phyloP scores from a whole-genome alignment of 768 basidiomycete genomes.

The Xanthoconium purpureum region DNA sequence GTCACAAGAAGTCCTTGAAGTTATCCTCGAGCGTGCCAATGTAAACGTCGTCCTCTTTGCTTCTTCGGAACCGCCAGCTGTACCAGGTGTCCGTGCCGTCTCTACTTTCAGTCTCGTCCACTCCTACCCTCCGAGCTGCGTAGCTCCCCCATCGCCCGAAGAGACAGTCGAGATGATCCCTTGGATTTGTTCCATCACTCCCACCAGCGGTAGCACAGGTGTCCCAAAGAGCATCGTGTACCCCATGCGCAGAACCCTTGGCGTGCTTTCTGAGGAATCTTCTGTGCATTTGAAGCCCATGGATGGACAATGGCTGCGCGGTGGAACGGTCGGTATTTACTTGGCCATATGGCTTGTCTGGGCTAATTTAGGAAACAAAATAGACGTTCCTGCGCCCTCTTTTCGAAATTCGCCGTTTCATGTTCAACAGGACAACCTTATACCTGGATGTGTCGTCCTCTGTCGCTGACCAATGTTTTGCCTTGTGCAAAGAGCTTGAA shows the following conservation, averaged over 20 bases:
- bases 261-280: constrained; percentile 13
- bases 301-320: constrained; percentile 18
- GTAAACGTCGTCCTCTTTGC: constrained; percentile 24
- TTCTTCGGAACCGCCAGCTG: constrained; percentile 8
- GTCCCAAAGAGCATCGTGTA: constrained; percentile 17
- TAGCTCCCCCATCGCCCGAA: constrained; percentile 9
- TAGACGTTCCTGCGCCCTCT: constrained; percentile 16
- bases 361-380: neutral
- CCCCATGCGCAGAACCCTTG: constrained; percentile 14
- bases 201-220: constrained; percentile 27
- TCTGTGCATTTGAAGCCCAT: constrained; percentile 5
- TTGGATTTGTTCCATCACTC: constrained; percentile 10
- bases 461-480: constrained; percentile 8
- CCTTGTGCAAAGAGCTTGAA: constrained; percentile 11
- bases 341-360: neutral
- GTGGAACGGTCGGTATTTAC: constrained; percentile 6
- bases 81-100: constrained; percentile 9
- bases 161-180: constrained; percentile 18
- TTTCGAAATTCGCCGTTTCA: constrained; percentile 18
- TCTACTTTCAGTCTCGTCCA: constrained; percentile 20
- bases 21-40: constrained; percentile 21
- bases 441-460: constrained; percentile 10
- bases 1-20: constrained; percentile 22
- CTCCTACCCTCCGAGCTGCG: constrained; percentile 8
- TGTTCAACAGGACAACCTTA: constrained; percentile 16